Conservation (phyloP, 345 rosid genomes). For the Limnanthes douglasii region DNA sequence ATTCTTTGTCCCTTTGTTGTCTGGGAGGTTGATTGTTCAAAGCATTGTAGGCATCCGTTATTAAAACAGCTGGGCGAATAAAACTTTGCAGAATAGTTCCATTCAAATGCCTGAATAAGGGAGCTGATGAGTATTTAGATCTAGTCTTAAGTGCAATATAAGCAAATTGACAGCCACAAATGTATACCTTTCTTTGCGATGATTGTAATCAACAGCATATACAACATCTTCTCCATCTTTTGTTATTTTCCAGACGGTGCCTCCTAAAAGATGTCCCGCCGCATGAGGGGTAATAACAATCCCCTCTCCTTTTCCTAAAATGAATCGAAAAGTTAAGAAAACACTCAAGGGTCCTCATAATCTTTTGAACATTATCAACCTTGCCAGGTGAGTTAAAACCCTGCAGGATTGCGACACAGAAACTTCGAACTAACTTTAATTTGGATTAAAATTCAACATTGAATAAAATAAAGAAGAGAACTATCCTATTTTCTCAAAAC, state of each 20-base stretch:
- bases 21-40: conserved; percentile 67
- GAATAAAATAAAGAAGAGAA: not conserved
- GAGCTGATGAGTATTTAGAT: not conserved
- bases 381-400: not conserved
- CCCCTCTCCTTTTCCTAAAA: conserved; percentile 88
- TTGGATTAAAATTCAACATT: not conserved
- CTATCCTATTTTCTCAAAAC: not conserved
- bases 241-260: conserved; percentile 91
- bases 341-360: not conserved
- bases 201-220: conserved; percentile 96
- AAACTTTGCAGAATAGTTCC: conserved; percentile 90
- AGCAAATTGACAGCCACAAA: conserved; percentile 8
- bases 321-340: not conserved
- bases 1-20: conserved; percentile 74
- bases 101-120: conserved; percentile 78
- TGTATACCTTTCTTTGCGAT: conserved; percentile 78
- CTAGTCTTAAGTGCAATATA: not conserved
- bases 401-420: not conserved
- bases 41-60: conserved; percentile 91
- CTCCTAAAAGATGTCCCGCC: conserved; percentile 95
- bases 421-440: not conserved
- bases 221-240: conserved; percentile 98
- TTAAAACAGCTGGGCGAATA: conserved; percentile 89
- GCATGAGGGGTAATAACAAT: conserved; percentile 92
- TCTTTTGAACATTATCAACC: not conserved